Evolutionary conservation across 2,329 filamentous ascomycete genomes (phyloP), one percentile per base, ranked within the genome.

Genomic region (Knoxdaviesia proteae): DNA sequence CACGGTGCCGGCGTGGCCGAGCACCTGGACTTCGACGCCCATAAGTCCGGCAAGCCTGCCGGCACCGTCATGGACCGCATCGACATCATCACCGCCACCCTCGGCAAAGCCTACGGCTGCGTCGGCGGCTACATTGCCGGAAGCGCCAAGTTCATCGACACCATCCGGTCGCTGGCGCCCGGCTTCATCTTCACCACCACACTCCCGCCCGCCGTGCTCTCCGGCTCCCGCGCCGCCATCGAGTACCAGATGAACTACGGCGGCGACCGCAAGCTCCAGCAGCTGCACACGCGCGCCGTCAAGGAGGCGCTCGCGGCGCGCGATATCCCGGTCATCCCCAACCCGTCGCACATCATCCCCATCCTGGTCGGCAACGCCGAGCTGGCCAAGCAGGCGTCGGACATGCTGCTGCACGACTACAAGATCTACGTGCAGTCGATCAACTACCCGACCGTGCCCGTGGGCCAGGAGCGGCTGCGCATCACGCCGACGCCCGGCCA

Each of bases 171-270:
- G 6, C 75, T 96, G 36, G 90, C 90, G 1, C 87, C 90, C 4
- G 90, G 90, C 32, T 98, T 98, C 65, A 98, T 98, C 60, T 98
- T 98, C 66, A 98, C 90, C 39, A 98, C 90, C 5, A 93, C 87
- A 7, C 75, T 98, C 8, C 90, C 90, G 4, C 90, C 90, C 0
- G 86, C 90, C 9, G 92, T 86, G 48, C 98, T 98, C 90, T 87
- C 90, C 20, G 90, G 90, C 43, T 90, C 90, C 29, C 75, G 78
- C 57, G 69, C 84, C 1, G 86, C 90, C 34, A 96, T 98, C 53
- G 83, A 94, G 56, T 94, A 96, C 58, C 90, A 96, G 60, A 80
- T 84, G 64, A 67, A 68, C 41, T 80, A 93, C 58, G 73, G 80
- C 52, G 84, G 84, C 44, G 90, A 98, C 59, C 80, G 90, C 42